Base-by-base conservation (phyloP, 805 yeast species). In the Saccharomycopsis amapae region DNA sequence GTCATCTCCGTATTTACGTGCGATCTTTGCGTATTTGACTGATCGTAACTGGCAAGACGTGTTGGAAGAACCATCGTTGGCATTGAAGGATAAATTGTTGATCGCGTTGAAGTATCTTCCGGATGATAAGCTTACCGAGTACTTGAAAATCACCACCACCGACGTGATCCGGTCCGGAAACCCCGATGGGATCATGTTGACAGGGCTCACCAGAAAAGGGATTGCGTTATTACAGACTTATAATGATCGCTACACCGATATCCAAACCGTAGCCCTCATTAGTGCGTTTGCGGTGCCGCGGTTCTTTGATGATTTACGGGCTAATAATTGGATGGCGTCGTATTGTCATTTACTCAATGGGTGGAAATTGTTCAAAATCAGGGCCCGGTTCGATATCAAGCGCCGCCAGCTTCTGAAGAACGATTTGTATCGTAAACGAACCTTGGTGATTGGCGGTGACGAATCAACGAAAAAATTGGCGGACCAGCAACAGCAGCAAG, bases 31-130 rank as follows among this genome's bases (percentile, higher is more conserved):
- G 0, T 90, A 80, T 55, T 82, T 90, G 44, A 88, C 96, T 0
- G 96, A 90, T 58, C 84, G 86, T 38, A 93, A 89, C 53, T 90
- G 97, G 97, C 82, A 90, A 81, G 97, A 87, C 57, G 95, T 90
- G 1, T 68, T 90, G 43, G 95, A 87, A 58, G 97, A 90, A 57
- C 78, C 82, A 17, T 82, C 95, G 1, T 69, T 90, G 35, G 96
- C 98, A 0, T 66, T 90, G 34, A 71, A 90, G 44, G 98, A 90
- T 58, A 68, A 96, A 53, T 64, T 90, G 10, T 97, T 97, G 1
- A 90, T 90, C 23, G 97, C 97, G 0, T 67, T 90, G 20, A 69
- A 96, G 40, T 90, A 85, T 56, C 65, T 90, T 28, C 78, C 89
- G 1, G 96, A 88, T 58, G 71, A 76, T 38, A 96, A 85, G 53